phyloP scores from a whole-genome alignment of 2,329 filamentous ascomycete genomes.

The Lachnellula subtilissima region DNA sequence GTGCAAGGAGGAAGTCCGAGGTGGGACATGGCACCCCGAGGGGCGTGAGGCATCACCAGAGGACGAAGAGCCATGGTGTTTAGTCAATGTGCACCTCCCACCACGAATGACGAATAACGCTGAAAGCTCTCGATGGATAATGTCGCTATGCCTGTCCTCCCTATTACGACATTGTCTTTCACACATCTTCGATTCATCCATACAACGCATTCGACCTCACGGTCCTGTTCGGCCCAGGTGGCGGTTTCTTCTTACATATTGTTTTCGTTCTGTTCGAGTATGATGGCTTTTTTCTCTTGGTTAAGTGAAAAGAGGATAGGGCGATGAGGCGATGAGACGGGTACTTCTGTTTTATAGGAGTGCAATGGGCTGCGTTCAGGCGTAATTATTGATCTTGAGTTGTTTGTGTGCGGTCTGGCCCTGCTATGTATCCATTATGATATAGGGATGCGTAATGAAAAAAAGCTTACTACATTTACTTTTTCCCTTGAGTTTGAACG shows the following conservation, averaged over 20 bases:
- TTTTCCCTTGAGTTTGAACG: not conserved
- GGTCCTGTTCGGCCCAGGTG: slow-evolving; percentile 2
- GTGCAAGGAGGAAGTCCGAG: slow-evolving; percentile 20
- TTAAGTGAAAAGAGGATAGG: not conserved
- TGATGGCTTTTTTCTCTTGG: not conserved
- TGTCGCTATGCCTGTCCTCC: not conserved
- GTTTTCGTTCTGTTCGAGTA: not conserved
- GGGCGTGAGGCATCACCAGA: slow-evolving; percentile 24
- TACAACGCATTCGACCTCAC: not conserved
- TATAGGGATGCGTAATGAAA: not conserved
- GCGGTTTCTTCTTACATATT: not conserved
- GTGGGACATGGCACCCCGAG: slow-evolving; percentile 12
- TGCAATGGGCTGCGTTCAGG: not conserved
- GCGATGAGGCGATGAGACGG: not conserved
- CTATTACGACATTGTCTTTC: not conserved
- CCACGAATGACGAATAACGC: not conserved
- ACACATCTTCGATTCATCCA: slow-evolving; percentile 2
- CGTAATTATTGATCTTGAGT: not conserved
- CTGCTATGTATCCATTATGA: not conserved
- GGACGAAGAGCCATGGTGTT: slow-evolving; percentile 30
- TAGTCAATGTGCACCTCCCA: slow-evolving; percentile 4
- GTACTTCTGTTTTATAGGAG: not conserved
- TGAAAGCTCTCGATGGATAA: not conserved
- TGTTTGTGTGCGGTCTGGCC: not conserved
- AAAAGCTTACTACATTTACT: not conserved